Evolutionary conservation across 208 protist genomes (phyloP), one percentile per base, ranked within the genome.

Genomic region (Porcisia deanei): DNA sequence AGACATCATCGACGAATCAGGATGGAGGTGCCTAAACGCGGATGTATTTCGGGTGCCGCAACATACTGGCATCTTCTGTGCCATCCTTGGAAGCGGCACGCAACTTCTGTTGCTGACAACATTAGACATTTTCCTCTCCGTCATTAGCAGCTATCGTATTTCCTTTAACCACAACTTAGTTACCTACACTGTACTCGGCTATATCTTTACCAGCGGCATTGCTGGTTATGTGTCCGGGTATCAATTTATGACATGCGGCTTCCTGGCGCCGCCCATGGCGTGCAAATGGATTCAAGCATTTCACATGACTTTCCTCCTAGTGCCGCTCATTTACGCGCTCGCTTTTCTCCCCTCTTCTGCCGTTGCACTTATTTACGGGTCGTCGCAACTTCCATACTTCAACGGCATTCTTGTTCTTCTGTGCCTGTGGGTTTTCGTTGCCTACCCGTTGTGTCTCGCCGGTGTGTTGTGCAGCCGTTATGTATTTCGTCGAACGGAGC

Each of bases 1-100:
- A 18, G 84, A 93, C 66, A 77, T 79, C 30, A 74, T 89, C 37
- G 98, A 99, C 22, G 96, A 98, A 41, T 95, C 95, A 16, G 98
- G 98, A 1, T 99, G 98, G 98, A 99, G 99, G 75, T 94, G 97
- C 39, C 80, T 99, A 2, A 94, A 98, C 82, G 94, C 89, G 9
- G 98, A 99, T 71, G 98, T 99, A 2, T 98, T 99, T 77, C 91
- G 98, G 14, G 76, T 94, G 3, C 98, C 98, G 3, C 57, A 72
- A 5, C 60, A 88, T 67, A 71, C 91, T 0, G 34, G 77, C 25
- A 53, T 98, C 34, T 91, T 99, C 59, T 95, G 89, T 57, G 86
- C 91, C 3, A 66, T 98, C 8, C 64, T 98, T 9, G 93, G 93
- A 16, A 87, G 85, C 43, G 91, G 91, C 22, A 81, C 75, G 6